phyloP scores from a whole-genome alignment of 2,329 filamentous ascomycete species.

The Verticillium nonalfalfae region DNA sequence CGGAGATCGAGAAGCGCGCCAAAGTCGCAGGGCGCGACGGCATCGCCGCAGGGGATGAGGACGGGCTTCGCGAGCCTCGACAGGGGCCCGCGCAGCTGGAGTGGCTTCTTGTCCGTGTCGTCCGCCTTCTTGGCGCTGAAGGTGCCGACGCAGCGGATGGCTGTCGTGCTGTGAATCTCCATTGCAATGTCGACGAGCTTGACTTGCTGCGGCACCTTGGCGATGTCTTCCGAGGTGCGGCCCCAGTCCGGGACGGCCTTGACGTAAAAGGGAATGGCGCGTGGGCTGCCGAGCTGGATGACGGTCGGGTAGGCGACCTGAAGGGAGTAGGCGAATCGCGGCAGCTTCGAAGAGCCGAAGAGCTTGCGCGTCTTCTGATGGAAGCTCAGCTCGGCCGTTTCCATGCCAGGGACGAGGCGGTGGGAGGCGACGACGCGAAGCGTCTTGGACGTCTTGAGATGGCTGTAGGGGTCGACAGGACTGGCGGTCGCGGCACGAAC shows the following conservation, averaged over 20 bases:
- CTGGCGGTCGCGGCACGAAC: constrained; percentile 6
- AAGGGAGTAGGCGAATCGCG: constrained; percentile 18
- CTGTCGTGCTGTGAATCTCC: constrained; percentile 8
- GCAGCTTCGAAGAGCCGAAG: constrained; percentile 25
- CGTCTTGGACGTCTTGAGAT: constrained; percentile 7
- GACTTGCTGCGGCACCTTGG: constrained; percentile 7
- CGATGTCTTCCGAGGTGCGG: constrained; percentile 10
- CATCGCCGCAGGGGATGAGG: neutral
- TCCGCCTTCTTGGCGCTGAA: constrained; percentile 1
- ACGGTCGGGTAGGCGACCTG: constrained; percentile 17
- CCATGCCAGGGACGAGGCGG: constrained; percentile 23
- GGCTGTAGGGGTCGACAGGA: constrained; percentile 8
- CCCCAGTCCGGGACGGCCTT: constrained; percentile 8
- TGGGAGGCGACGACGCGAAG: constrained; percentile 9
- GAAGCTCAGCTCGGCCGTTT: constrained; percentile 19
- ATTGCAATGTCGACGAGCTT: constrained; percentile 11
- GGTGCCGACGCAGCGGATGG: constrained; percentile 9
- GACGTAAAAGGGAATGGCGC: constrained; percentile 15
- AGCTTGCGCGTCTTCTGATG: constrained; percentile 24
- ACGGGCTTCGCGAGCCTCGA: neutral
- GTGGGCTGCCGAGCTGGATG: constrained; percentile 21
- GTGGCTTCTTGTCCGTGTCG: neutral
- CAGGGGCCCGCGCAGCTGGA: neutral
- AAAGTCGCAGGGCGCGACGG: neutral
- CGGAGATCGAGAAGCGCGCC: neutral